phyloP scores from a whole-genome alignment of 371 early-diverging fungal species.

The Mucor indicus region DNA sequence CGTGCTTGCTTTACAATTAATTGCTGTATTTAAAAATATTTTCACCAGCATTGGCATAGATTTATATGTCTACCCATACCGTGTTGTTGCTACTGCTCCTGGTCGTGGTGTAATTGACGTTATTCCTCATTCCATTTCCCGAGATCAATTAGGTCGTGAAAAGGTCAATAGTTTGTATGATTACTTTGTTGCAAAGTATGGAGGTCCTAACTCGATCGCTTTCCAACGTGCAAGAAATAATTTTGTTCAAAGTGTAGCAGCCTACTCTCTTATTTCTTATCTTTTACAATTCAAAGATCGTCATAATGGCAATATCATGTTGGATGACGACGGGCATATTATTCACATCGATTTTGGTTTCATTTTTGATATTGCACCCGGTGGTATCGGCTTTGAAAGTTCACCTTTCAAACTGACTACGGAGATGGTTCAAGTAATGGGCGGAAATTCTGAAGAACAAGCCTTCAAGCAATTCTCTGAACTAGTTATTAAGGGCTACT shows the following conservation, averaged over 20 bases:
- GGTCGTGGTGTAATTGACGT: slow-evolving; percentile 99
- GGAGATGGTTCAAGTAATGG: slow-evolving; percentile 98
- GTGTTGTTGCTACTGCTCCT: slow-evolving; percentile 96
- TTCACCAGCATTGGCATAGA: slow-evolving; percentile 91
- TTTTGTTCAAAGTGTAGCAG: slow-evolving; percentile 96
- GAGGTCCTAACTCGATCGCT: slow-evolving; percentile 85
- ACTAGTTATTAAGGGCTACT: slow-evolving; percentile 87
- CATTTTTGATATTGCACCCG: slow-evolving; percentile 98
- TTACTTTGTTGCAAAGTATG: slow-evolving; percentile 94
- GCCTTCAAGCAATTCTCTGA: slow-evolving; percentile 88
- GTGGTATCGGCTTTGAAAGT: slow-evolving; percentile 97
- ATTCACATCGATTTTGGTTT: slow-evolving; percentile 99
- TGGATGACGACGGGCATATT: slow-evolving; percentile 96
- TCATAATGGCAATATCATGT: slow-evolving; percentile 99
- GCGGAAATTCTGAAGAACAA: slow-evolving; percentile 80
- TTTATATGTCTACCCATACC: slow-evolving; percentile 97
- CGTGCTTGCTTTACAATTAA: slow-evolving; percentile 96
- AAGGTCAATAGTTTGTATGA: slow-evolving; percentile 96
- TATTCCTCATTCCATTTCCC: slow-evolving; percentile 96
- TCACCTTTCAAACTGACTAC: slow-evolving; percentile 98
- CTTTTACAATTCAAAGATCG: slow-evolving; percentile 98
- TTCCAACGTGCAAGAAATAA: slow-evolving; percentile 93
- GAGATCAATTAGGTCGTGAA: slow-evolving; percentile 98
- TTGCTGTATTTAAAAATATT: slow-evolving; percentile 96
- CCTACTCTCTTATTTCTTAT: slow-evolving; percentile 96